Conservation (phyloP, 2,329 filamentous ascomycete species). For the Epicoccum nigrum region DNA sequence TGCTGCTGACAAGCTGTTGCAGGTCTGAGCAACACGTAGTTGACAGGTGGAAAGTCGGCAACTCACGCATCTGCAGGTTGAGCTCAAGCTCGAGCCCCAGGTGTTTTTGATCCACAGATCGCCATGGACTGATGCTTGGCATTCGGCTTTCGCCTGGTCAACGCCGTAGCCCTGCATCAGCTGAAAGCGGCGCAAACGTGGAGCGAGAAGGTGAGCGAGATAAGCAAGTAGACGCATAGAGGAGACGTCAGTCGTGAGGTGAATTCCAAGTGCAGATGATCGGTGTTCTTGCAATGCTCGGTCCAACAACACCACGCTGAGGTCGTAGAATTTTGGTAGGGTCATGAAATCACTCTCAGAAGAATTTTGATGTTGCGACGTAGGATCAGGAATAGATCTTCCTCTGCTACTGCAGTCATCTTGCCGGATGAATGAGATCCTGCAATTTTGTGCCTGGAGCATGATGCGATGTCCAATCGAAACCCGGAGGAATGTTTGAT, state of each 20-base stretch:
- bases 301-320: neutral
- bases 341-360: neutral
- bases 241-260: neutral
- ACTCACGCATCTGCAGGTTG: neutral
- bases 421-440: constrained; percentile 7
- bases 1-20: neutral
- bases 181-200: neutral
- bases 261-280: neutral
- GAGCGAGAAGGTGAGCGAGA: constrained; percentile 2
- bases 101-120: constrained; percentile 22
- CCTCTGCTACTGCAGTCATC: constrained; percentile 7
- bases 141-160: constrained; percentile 7
- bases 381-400: constrained; percentile 9
- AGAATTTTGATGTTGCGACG: neutral
- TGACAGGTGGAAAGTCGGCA: constrained; percentile 15
- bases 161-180: constrained; percentile 10
- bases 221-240: neutral
- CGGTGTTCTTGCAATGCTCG: neutral
- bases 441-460: constrained; percentile 5
- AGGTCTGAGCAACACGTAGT: neutral
- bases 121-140: constrained; percentile 13
- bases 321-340: neutral
- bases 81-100: constrained; percentile 10
- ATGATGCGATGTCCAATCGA: constrained; percentile 11
- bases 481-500: neutral